phyloP scores from a whole-genome alignment of 176 grass and related monocot genomes.

The Oryza meridionalis region DNA sequence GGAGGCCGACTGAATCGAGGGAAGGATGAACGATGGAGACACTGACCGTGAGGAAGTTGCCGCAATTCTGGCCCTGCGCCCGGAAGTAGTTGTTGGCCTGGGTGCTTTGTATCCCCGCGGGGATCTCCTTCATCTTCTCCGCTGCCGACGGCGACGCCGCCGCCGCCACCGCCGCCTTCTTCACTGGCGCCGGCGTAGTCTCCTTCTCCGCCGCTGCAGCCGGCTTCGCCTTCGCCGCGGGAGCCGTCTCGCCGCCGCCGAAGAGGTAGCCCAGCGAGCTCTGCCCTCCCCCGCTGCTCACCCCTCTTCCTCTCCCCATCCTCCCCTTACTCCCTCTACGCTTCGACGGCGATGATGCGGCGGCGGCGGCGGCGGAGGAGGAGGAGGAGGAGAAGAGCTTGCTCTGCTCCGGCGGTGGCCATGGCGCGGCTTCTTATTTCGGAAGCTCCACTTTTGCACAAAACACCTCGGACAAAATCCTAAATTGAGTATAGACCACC shows the following conservation, averaged over 20 bases:
- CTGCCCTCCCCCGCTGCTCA: constrained; percentile 65
- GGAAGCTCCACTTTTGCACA: background rate
- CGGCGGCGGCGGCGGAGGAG: background rate
- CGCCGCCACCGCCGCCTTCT: constrained; percentile 26
- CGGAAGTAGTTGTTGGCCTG: constrained; percentile 73
- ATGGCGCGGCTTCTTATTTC: background rate
- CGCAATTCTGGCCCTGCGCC: constrained; percentile 65
- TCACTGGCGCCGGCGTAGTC: background rate
- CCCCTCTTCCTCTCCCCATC: background rate
- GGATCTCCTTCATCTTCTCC: constrained; percentile 43
- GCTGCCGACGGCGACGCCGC: background rate
- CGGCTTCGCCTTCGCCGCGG: constrained; percentile 31
- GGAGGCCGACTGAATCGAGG: no score
- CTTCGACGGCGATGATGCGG: background rate
- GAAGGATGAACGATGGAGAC: background rate
- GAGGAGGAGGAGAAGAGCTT: no score
- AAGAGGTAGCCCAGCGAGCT: constrained; percentile 78
- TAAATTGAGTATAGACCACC: background rate
- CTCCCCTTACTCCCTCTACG: background rate
- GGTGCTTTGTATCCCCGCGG: constrained; percentile 52
- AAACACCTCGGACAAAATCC: background rate
- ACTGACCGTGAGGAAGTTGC: constrained; percentile 73
- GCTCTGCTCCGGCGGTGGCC: no score
- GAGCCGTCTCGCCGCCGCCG: constrained; percentile 38
- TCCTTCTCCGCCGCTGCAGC: background rate